Conservation (phyloP, 208 protist genomes). For the Leishmania mexicana region DNA sequence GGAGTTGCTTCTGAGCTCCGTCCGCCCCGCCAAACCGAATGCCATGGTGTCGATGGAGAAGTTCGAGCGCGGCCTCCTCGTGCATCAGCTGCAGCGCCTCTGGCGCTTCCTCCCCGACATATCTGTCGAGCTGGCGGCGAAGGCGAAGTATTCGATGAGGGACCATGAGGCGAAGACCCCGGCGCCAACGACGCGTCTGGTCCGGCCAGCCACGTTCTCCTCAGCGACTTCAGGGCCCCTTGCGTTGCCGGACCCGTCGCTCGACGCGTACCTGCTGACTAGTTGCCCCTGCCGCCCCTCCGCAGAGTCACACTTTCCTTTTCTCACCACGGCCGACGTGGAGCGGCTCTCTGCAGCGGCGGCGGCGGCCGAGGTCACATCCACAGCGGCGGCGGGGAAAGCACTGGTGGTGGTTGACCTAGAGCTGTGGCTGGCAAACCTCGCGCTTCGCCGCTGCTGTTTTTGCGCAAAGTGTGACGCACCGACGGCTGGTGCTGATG, state of each 20-base stretch:
- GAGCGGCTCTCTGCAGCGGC: slow-evolving; percentile 13
- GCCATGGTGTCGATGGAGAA: slow-evolving; percentile 22
- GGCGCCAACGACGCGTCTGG: background rate
- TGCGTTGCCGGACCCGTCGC: slow-evolving; percentile 15
- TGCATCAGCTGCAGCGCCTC: slow-evolving; percentile 47
- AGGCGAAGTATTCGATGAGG: slow-evolving; percentile 5
- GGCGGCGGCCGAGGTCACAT: background rate
- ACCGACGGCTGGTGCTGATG: background rate
- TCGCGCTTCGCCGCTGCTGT: slow-evolving; percentile 37
- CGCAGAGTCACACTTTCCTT: background rate
- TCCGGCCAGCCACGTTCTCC: background rate
- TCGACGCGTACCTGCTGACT: slow-evolving; percentile 30
- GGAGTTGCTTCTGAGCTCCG: slow-evolving; percentile 48
- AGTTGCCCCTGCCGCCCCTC: slow-evolving; percentile 15
- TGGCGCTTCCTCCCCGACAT: slow-evolving; percentile 43
- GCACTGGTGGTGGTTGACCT: slow-evolving; percentile 9
- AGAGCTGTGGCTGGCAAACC: slow-evolving; percentile 23
- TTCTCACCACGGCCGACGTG: slow-evolving; percentile 32
- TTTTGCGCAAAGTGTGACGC: slow-evolving; percentile 14
- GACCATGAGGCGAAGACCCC: background rate
- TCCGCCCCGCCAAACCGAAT: slow-evolving; percentile 32
- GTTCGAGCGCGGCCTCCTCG: slow-evolving; percentile 51
- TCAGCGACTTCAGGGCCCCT: background rate
- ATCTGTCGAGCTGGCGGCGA: slow-evolving; percentile 13
- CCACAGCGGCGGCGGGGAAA: background rate